Base-by-base conservation (phyloP, 345 rosid genomes). In the Excoecaria agallocha region DNA sequence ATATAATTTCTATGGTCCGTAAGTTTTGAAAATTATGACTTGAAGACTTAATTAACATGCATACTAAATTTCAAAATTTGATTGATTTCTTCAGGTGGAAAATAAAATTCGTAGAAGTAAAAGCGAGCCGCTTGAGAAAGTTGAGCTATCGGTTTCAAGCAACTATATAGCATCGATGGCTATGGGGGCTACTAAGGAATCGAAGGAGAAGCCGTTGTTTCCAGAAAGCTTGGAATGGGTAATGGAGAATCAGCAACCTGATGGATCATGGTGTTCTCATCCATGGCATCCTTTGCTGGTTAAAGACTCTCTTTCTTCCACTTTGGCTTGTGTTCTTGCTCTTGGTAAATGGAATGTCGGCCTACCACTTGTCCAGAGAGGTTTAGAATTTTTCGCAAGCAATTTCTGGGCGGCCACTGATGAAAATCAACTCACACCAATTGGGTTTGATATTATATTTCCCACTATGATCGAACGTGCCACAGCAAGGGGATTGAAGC, bases 221-320 rank as follows among this genome's bases (percentile, higher is more conserved):
- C 65, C 65, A 60, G 41, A 60, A 60, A 7, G 65, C 17, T 3
- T 60, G 65, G 25, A 60, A 12, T 60, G 65, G 65, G 24, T 30
- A 24, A 60, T 60, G 65, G 65, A 24, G 9, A 25, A 60, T 60
- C 65, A 60, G 25, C 39, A 24, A 6, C 41, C 39, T 20, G 65
- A 60, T 25, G 65, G 65, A 30, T 25, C 39, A 6, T 60, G 65
- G 65, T 5, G 37, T 12, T 4, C 4, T 25, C 10, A 11, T 60
- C 65, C 65, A 20, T 8, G 1, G 13, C 38, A 60, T 60, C 65
- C 65, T 11, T 22, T 60, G 37, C 65, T 60, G 5, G 2, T 62
- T 38, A 62, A 62, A 38, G 66, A 62, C 20, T 62, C 43, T 30
- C 43, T 62, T 11, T 62, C 66, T 62, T 62, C 66, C 16, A 62